Evolutionary conservation across 2,329 filamentous ascomycete species (phyloP).

Genomic region (Talaromyces piceae): DNA sequence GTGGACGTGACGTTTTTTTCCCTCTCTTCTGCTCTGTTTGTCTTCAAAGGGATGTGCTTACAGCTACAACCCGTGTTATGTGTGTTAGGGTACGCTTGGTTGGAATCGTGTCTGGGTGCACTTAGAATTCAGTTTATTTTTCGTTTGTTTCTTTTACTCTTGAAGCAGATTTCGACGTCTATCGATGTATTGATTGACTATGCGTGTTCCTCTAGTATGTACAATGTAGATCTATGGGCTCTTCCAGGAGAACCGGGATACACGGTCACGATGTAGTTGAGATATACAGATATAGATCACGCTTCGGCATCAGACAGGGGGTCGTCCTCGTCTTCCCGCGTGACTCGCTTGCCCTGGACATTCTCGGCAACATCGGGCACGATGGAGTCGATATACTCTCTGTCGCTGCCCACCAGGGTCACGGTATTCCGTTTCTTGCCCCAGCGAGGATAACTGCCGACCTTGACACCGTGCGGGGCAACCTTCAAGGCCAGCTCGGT

Average conservation of each 20-base stretch:
- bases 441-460: conserved; percentile 93
- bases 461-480: conserved; percentile 72
- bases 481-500: conserved; percentile 70
- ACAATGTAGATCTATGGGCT: background rate
- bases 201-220: background rate
- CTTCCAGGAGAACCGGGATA: too few species aligned
- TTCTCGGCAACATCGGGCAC: conserved; percentile 69
- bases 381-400: conserved; percentile 68
- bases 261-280: background rate
- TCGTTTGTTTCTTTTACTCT: conserved; percentile 4
- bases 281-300: background rate
- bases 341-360: conserved; percentile 64
- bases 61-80: background rate
- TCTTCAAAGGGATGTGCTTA: background rate
- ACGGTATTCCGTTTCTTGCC: conserved; percentile 82
- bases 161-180: too few species aligned
- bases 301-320: conserved; percentile 26
- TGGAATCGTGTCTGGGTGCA: conserved; percentile 12
- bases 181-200: too few species aligned
- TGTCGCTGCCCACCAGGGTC: conserved; percentile 72
- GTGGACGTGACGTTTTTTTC: too few species aligned
- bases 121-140: too few species aligned
- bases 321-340: conserved; percentile 65
- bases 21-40: background rate
- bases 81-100: conserved; percentile 10